Conservation (phyloP, 805 yeast genomes). For the Nakazawaea laoshanensis region DNA sequence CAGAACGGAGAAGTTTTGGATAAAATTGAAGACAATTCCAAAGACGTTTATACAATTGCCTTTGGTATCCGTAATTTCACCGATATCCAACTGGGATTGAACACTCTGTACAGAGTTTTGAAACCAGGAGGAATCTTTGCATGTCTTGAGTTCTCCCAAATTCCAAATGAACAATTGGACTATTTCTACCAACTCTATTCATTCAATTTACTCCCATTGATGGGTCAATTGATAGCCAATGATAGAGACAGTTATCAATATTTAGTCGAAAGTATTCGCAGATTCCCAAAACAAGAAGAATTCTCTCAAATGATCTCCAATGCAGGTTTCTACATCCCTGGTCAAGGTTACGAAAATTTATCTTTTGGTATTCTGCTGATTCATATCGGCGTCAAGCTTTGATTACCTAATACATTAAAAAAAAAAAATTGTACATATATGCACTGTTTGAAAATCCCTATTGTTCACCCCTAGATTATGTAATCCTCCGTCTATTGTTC, state of each 20-base stretch:
- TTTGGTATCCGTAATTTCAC: slow-evolving; percentile 98
- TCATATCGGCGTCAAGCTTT: slow-evolving; percentile 85
- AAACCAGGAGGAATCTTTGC: slow-evolving; percentile 98
- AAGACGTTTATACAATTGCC: slow-evolving; percentile 93
- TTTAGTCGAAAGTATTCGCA: slow-evolving; percentile 86
- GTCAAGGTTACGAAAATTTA: slow-evolving; percentile 86
- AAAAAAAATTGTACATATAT: no score
- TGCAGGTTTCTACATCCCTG: slow-evolving; percentile 91
- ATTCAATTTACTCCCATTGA: slow-evolving; percentile 76
- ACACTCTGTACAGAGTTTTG: slow-evolving; percentile 92
- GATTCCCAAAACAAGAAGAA: slow-evolving; percentile 87
- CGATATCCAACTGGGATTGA: slow-evolving; percentile 84
- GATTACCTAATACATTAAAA: neutral
- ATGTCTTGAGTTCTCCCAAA: slow-evolving; percentile 91
- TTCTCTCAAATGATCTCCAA: slow-evolving; percentile 87
- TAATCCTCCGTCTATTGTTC: no score
- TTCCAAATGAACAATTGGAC: slow-evolving; percentile 70
- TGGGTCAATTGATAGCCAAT: slow-evolving; percentile 93
- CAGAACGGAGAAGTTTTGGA: slow-evolving; percentile 93
- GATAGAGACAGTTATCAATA: slow-evolving; percentile 96
- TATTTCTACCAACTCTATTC: slow-evolving; percentile 82
- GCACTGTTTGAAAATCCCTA: no score
- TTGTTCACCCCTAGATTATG: no score
- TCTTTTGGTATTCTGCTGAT: slow-evolving; percentile 95
- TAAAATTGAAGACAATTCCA: slow-evolving; percentile 73